phyloP scores from a whole-genome alignment of 2,329 filamentous ascomycete genomes.

The Microsporum ferrugineum region DNA sequence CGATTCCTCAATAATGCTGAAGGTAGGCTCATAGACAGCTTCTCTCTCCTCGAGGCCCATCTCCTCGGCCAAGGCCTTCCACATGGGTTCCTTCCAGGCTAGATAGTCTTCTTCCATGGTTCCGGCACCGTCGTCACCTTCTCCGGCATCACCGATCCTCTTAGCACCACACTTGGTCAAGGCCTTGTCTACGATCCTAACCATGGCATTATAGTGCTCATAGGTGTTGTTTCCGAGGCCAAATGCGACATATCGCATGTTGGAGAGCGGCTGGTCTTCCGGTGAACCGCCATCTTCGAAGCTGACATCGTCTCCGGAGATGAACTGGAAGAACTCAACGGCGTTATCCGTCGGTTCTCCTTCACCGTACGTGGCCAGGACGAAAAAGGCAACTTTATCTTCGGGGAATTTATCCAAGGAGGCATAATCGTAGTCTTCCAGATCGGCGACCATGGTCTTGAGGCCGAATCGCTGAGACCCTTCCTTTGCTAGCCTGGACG shows the following conservation, averaged over 20 bases:
- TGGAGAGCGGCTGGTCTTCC: conserved; percentile 61
- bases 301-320: conserved; percentile 65
- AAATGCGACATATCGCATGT: conserved; percentile 87
- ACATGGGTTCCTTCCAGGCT: conserved; percentile 99
- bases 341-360: conserved; percentile 98
- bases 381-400: conserved; percentile 89
- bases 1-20: conserved; percentile 66
- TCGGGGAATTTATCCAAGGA: conserved; percentile 79
- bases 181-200: conserved; percentile 75
- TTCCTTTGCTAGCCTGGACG: conserved; percentile 90
- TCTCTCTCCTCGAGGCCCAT: conserved; percentile 92
- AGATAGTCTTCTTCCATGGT: conserved; percentile 99
- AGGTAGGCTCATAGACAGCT: conserved; percentile 87
- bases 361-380: conserved; percentile 94
- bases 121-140: conserved; percentile 93
- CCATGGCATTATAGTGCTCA: conserved; percentile 98
- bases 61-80: conserved; percentile 67
- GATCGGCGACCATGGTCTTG: conserved; percentile 94
- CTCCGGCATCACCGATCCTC: conserved; percentile 76
- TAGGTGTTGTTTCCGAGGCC: conserved; percentile 98
- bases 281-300: conserved; percentile 59
- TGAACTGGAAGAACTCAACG: conserved; percentile 97
- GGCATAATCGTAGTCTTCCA: conserved; percentile 96
- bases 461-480: conserved; percentile 91
- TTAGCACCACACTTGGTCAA: conserved; percentile 71